Base-by-base conservation (phyloP, 2,329 filamentous ascomycete species). In the Neonectria ditissima region DNA sequence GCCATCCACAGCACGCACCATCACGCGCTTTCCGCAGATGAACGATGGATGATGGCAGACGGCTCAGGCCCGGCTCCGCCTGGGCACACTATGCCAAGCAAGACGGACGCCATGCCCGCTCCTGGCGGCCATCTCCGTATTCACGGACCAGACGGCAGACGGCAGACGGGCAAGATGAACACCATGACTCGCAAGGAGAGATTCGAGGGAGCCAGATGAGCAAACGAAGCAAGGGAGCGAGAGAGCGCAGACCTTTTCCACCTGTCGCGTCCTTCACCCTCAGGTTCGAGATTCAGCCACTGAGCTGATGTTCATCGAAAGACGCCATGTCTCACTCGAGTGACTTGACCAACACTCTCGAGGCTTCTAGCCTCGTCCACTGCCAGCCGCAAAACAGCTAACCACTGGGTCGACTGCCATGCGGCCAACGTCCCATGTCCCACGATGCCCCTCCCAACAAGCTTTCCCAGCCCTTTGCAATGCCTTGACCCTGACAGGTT, bases 201-300 rank as follows among this genome's bases (percentile, higher is more conserved):
- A 34, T 11, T 9, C 44, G 28, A 26, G 32, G 24, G 37, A 37
- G 28, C 32, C 34, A 6, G 24, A 26, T 4, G 24, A 26, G 24
- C 24, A 26, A 34, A 34, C 3, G 32, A 16, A 34, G 11, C 32
- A 6, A 34, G 14, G 13, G 13, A 7, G 32, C 34, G 14, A 37
- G 14, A 5, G 34, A 37, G 34, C 34, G 14, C 34, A 37, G 34
- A 37, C 6, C 34, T 16, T 37, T 37, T 6, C 14, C 34, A 8
- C 34, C 34, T 37, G 14, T 28, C 44, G 34, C 28, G 30, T 52
- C 53, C n/a, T 50, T 30, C 10, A 13, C n/a, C 5, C 41, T 54
- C 47, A 47, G 61, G 50, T 62, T 73, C 67, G 63, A 73, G 70
- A 66, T 65, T 56, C 69, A 69, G 70, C 68, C 70, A 72, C 70